Percentiles rank a stretch among this genome's conserved stretches.
Conservation (phyloP, 164 flowering plant genomes). For the Buxus sempervirens region DNA sequence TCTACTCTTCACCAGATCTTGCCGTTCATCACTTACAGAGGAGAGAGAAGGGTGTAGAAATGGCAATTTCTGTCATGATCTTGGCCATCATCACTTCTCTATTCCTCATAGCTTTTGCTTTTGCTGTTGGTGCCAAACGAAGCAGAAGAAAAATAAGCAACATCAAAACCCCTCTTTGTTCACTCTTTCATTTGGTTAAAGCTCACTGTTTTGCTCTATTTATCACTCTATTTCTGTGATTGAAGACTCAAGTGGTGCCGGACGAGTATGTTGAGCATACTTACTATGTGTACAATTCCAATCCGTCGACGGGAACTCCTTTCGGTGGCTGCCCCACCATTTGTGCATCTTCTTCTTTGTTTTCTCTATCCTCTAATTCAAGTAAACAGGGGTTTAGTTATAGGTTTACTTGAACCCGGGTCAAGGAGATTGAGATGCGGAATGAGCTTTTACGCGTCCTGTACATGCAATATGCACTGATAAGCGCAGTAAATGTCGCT, state of each 20-base stretch:
- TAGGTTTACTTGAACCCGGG: too few species aligned
- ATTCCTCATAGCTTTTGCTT: constrained; percentile 79
- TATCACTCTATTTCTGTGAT: not conserved
- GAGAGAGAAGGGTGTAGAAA: constrained; percentile 12
- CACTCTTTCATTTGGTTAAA: not conserved
- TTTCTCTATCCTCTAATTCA: too few species aligned
- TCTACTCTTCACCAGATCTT: not conserved
- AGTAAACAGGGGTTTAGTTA: too few species aligned
- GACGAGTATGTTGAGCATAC: constrained; percentile 82
- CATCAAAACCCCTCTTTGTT: too few species aligned
- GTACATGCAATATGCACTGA: too few species aligned
- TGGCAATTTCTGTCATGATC: constrained; percentile 64
- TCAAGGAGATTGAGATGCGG: too few species aligned
- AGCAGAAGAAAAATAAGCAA: constrained; percentile 57
- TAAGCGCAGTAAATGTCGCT: too few species aligned
- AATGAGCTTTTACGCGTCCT: too few species aligned
- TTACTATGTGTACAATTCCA: constrained; percentile 66
- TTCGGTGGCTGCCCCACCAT: too few species aligned
- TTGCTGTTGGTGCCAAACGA: constrained; percentile 52
- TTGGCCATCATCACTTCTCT: constrained; percentile 49
- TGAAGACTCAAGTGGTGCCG: constrained; percentile 57
- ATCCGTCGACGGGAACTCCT: constrained; percentile 83
- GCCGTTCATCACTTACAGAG: not conserved
- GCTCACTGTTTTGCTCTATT: too few species aligned
- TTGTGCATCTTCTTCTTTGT: too few species aligned